These are phyloP conservation scores for Hypsizygus ulmarius DNA, from an alignment of 1,284 basidiomycete genomes.

Conservation along the genomic window DNA sequence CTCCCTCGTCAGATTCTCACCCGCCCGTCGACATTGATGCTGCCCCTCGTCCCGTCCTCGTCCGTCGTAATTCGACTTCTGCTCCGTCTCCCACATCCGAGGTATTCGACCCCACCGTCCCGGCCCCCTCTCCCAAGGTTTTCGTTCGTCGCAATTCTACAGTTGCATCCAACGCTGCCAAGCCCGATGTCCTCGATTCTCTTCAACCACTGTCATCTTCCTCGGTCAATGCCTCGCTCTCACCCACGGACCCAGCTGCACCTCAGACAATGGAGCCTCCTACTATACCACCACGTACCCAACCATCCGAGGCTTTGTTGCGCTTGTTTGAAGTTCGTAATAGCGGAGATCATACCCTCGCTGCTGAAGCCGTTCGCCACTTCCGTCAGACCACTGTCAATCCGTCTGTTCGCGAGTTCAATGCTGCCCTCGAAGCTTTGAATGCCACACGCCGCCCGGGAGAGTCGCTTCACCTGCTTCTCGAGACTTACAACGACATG, in stretches of 20 bases:
- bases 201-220: not conserved
- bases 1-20: not conserved
- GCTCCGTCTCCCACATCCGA: conserved; percentile 12
- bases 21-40: conserved; percentile 9
- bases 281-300: conserved; percentile 16
- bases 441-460: conserved; percentile 46
- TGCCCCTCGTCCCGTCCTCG: conserved; percentile 23
- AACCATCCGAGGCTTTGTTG: conserved; percentile 17
- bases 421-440: conserved; percentile 61
- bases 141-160: conserved; percentile 15
- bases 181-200: not conserved
- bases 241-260: conserved; percentile 26
- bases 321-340: conserved; percentile 24
- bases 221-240: conserved; percentile 8
- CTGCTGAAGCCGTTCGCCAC: conserved; percentile 28
- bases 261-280: conserved; percentile 32
- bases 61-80: conserved; percentile 48
- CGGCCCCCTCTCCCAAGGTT: conserved; percentile 12
- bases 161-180: conserved; percentile 4
- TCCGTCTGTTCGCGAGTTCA: conserved; percentile 56
- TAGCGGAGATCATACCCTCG: conserved; percentile 21
- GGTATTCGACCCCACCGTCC: conserved; percentile 18
- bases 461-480: conserved; percentile 57
- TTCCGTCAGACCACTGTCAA: conserved; percentile 23
- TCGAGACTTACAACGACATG: conserved; percentile 78